Percentiles rank a stretch among this genome's conserved stretches.
Conservation (phyloP, 1,139 yeast genomes). For the Yamadazyma pseudoaaseri region DNA sequence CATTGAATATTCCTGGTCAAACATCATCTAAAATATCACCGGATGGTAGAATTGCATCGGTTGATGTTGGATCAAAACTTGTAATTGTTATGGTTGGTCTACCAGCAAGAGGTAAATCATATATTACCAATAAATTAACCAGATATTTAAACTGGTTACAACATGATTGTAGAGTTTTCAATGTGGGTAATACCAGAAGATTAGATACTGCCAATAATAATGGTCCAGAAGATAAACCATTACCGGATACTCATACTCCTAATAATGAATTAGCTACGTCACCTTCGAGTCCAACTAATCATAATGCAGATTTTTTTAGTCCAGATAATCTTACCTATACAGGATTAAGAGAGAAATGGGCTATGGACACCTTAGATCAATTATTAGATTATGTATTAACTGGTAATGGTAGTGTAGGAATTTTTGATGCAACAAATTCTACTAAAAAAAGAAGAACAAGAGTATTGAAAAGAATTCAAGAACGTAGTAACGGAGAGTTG, state of each 20-base stretch:
- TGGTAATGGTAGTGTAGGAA: conserved; percentile 90
- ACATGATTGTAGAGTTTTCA: conserved; percentile 85
- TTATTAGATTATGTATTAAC: conserved; percentile 74
- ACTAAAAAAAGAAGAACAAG: conserved; percentile 70
- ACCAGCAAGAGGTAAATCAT: conserved; percentile 92
- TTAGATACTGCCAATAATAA: conserved; percentile 56
- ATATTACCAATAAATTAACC: conserved; percentile 85
- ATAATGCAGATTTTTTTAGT: conserved; percentile 81
- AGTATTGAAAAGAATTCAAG: conserved; percentile 68
- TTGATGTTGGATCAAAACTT: conserved; percentile 74
- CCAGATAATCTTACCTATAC: conserved; percentile 72
- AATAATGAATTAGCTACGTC: conserved; percentile 20
- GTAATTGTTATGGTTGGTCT: conserved; percentile 94
- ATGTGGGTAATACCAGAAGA: conserved; percentile 92
- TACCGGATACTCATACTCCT: conserved; percentile 59
- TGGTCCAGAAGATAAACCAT: conserved; percentile 72
- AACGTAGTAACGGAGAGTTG: conserved; percentile 68
- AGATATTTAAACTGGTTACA: conserved; percentile 90
- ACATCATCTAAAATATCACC: conserved; percentile 82
- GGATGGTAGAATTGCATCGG: conserved; percentile 73
- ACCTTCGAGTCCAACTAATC: conserved; percentile 28
- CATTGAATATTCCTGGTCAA: conserved; percentile 90
- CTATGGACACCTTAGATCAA: conserved; percentile 88
- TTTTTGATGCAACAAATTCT: conserved; percentile 93
- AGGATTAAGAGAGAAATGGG: conserved; percentile 86